phyloP scores from a whole-genome alignment of 2,329 filamentous ascomycete species.

The Truncatella angustata region DNA sequence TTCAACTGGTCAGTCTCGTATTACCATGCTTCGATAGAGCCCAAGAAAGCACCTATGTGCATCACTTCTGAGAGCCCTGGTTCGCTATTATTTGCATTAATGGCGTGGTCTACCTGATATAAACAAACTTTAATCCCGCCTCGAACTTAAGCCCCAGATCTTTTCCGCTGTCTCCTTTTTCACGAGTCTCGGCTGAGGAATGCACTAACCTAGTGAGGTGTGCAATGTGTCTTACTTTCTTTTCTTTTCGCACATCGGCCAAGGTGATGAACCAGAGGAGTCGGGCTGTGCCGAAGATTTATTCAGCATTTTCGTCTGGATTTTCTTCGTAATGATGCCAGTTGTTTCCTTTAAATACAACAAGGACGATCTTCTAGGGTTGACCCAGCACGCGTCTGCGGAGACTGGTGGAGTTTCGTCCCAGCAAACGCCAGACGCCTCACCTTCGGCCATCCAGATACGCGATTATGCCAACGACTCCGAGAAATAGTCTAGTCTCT shows the following conservation, averaged over 20 bases:
- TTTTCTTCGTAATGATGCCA: background rate
- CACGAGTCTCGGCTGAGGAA: background rate
- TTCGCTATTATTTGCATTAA: conserved; percentile 4
- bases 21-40: background rate
- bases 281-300: too few species aligned
- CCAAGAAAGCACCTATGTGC: background rate
- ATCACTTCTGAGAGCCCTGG: background rate
- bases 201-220: background rate
- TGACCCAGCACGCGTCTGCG: background rate
- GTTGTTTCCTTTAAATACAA: background rate
- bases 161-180: background rate
- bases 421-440: background rate
- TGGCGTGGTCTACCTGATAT: conserved; percentile 3
- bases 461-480: too few species aligned
- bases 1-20: background rate
- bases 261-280: too few species aligned
- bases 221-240: too few species aligned
- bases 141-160: background rate
- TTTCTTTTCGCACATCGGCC: too few species aligned
- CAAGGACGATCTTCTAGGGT: background rate
- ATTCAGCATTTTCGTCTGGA: too few species aligned
- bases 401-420: background rate
- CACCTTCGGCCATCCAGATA: background rate
- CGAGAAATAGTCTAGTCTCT: too few species aligned
- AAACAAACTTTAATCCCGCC: conserved; percentile 7